Percentiles rank a stretch among this genome's conserved stretches.
These are phyloP conservation scores for Euphorbia celastroides DNA, from an alignment of 441 rosid genomes.

Conservation along the genomic window DNA sequence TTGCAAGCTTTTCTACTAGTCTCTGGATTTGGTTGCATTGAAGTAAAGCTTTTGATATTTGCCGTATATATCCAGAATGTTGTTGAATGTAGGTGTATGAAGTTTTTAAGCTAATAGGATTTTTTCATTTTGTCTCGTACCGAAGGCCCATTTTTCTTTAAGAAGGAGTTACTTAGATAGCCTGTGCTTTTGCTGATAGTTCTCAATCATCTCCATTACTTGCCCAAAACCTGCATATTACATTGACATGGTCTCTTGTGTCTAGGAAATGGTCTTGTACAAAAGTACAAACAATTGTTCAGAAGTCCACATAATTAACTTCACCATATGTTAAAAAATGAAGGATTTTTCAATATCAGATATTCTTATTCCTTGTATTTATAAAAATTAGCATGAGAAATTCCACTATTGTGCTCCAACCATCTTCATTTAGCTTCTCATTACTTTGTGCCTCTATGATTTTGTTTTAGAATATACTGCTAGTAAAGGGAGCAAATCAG, in stretches of 20 bases:
- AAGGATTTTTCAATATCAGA: not conserved
- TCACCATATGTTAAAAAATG: not conserved
- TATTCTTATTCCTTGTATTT: not conserved
- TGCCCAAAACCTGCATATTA: not conserved
- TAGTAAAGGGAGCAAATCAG: not conserved
- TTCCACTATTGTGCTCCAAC: not conserved
- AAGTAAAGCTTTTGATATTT: not conserved
- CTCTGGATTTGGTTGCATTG: not conserved
- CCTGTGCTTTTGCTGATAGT: not conserved
- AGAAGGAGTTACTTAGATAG: not conserved
- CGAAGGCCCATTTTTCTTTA: not conserved
- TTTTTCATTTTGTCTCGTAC: not conserved
- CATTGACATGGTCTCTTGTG: not conserved
- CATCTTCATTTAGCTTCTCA: not conserved
- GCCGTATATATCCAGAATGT: not conserved
- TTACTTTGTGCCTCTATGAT: not conserved
- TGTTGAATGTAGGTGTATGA: not conserved
- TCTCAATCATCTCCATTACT: not conserved
- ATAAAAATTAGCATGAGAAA: not conserved
- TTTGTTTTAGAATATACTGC: constrained; percentile 1
- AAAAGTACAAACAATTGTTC: not conserved
- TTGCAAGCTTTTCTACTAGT: not conserved
- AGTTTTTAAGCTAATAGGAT: not conserved
- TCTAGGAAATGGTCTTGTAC: not conserved
- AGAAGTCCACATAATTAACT: not conserved